Percentiles rank a stretch among this genome's conserved stretches.
Evolutionary conservation across 768 basidiomycete species (phyloP).

Genomic region (Hebeloma cylindrosporum): DNA sequence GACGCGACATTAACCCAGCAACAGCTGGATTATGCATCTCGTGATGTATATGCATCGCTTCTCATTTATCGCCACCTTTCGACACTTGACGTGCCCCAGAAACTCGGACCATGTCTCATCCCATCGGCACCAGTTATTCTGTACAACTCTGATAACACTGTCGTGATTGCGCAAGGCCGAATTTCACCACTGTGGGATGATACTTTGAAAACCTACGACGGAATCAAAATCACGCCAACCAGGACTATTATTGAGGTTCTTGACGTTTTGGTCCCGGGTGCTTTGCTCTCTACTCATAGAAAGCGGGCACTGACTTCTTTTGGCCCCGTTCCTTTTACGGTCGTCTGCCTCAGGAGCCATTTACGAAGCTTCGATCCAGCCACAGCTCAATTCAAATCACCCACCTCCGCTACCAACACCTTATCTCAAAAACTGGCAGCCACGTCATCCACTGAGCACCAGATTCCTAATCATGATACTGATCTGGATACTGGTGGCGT

Average conservation of each 20-base stretch:
- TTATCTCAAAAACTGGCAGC: background rate
- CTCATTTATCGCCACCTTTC: conserved; percentile 20
- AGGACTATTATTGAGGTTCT: conserved; percentile 5
- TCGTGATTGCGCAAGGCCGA: conserved; percentile 5
- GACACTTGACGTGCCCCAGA: conserved; percentile 19
- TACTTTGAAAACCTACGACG: background rate
- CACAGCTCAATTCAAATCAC: background rate
- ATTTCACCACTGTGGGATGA: background rate
- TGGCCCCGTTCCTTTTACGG: conserved; percentile 14
- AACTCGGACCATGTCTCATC: conserved; percentile 1
- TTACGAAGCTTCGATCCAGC: conserved; percentile 7
- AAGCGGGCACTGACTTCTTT: conserved; percentile 15
- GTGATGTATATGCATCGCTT: conserved; percentile 16
- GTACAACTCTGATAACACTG: conserved; percentile 11
- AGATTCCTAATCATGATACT: background rate
- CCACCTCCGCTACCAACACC: background rate
- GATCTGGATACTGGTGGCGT: background rate
- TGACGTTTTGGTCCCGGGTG: conserved; percentile 14
- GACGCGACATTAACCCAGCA: conserved; percentile 7
- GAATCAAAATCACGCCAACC: conserved; percentile 2
- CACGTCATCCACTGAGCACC: no score
- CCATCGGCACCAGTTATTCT: conserved; percentile 18
- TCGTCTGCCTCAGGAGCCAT: conserved; percentile 15
- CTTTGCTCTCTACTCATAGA: conserved; percentile 13
- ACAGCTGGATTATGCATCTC: conserved; percentile 16